These are phyloP conservation scores for Cyclanthera cordifolia DNA, from an alignment of 306 rosid genomes.

Conservation along the genomic window DNA sequence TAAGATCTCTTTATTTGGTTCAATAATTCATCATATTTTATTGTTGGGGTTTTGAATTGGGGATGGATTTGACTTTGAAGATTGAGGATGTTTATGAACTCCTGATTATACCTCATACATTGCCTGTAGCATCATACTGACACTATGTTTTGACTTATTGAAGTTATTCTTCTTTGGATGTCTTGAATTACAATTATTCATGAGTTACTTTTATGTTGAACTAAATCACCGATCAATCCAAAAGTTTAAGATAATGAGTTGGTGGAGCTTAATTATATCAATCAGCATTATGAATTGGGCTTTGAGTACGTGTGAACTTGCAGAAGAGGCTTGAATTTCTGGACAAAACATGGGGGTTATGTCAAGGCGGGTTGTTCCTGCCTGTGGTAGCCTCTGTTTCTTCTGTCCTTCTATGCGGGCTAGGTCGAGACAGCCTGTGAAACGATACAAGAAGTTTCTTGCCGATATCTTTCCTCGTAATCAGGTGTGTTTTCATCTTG, in stretches of 20 bases:
- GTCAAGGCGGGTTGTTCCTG: slow-evolving; percentile 97
- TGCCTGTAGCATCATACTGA: neutral
- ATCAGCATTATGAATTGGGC: neutral
- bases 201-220: slow-evolving; percentile 4
- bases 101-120: neutral
- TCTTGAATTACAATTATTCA: neutral
- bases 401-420: slow-evolving; percentile 82
- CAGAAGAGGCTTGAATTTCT: slow-evolving; percentile 23
- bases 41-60: neutral
- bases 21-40: neutral
- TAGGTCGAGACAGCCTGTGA: slow-evolving; percentile 87
- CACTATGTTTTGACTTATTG: neutral
- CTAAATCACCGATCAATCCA: no score
- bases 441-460: slow-evolving; percentile 83
- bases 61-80: neutral
- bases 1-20: slow-evolving; percentile 2
- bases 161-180: neutral
- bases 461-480: slow-evolving; percentile 70
- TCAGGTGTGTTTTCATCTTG: slow-evolving; percentile 48
- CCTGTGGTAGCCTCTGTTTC: slow-evolving; percentile 79
- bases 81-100: neutral
- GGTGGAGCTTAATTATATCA: no score
- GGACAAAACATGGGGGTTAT: slow-evolving; percentile 69
- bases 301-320: slow-evolving; percentile 16
- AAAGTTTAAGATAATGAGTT: no score